Base-by-base conservation (phyloP, 2,329 filamentous ascomycete genomes). In the Arthroderma uncinatum region DNA sequence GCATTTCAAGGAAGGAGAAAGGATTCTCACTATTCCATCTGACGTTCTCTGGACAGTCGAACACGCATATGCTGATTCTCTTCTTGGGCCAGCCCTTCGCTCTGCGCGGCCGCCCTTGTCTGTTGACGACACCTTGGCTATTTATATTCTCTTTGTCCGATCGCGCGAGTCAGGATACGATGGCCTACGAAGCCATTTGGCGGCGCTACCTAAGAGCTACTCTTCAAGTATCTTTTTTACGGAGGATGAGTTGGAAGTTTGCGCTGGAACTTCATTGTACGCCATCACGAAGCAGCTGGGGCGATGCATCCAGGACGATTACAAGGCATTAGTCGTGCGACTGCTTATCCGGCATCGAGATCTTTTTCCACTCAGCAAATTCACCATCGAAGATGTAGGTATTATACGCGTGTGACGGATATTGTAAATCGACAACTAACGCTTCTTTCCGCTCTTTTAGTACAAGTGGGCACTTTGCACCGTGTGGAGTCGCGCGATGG, bases 381-480 rank as follows among this genome's bases (percentile, higher is more conserved):
- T 70, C 58, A 64, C 63, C 52, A 64, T 71, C 33, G 59, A 70
- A 62, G 64, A 71, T 62, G 68, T 69, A 67, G 57, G 67, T 65
- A 19, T n/a, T n/a, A 57, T 57, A n/a, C 37, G 44, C 47, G 19
- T 60, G 40, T 64, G 57, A 63, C 58, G 58, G 57, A 62, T 60
- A 44, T 57, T 63, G 59, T 53, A 54, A 59, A 60, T 60, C 53
- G 58, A 54, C 56, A 47, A 48, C 58, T 62, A 57, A 62, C 53
- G 19, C 59, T 58, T 60, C 58, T 60, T 60, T 62, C 44, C 50
- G 47, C 54, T 54, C 60, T 62, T 60, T 57, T 65, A 71, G 68
- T 71, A 71, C 58, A 70, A 70, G 58, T 71, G 68, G 68, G 69
- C 69, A 44, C 67, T 71, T 57, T 68, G 60, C 58, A 62, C 61